These are phyloP conservation scores for Sclerotinia glacialis DNA, from an alignment of 2,329 filamentous ascomycete genomes.

Conservation along the genomic window DNA sequence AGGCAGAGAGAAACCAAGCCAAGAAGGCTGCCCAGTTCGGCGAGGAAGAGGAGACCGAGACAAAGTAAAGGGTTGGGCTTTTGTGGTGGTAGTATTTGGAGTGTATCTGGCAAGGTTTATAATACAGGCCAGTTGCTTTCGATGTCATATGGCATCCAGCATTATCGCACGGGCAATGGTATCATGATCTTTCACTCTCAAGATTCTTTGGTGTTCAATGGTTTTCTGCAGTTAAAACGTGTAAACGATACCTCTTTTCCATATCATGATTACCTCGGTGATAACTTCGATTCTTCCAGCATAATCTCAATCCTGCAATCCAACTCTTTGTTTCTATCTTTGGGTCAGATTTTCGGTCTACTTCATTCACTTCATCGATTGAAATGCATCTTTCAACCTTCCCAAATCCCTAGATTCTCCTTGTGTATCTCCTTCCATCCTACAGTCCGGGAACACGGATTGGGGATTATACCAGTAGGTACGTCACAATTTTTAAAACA, in stretches of 20 bases:
- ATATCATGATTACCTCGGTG: constrained; percentile 8
- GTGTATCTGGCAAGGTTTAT: constrained; percentile 40
- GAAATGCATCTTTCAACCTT: neutral
- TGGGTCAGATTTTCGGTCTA: neutral
- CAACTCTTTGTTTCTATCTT: neutral
- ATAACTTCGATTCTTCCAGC: neutral
- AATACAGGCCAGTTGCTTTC: constrained; percentile 40
- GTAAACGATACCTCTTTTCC: constrained; percentile 17
- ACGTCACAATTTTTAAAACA: neutral
- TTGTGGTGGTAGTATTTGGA: constrained; percentile 38
- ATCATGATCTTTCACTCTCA: constrained; percentile 36
- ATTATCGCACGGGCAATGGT: constrained; percentile 40
- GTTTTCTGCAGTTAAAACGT: constrained; percentile 22
- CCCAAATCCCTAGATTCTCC: neutral
- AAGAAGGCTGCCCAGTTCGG: constrained; percentile 86
- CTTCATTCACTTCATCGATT: neutral
- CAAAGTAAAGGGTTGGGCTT: constrained; percentile 38
- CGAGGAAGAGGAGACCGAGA: constrained; percentile 55
- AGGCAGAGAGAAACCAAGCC: constrained; percentile 83
- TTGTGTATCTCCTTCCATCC: neutral
- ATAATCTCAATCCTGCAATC: neutral
- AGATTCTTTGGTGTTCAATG: constrained; percentile 24
- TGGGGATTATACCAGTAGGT: neutral
- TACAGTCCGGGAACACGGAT: neutral
- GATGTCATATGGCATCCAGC: constrained; percentile 37